Conservation (phyloP, 352 stramenopile genomes). For the Thalassiosira livingstoniorum region DNA sequence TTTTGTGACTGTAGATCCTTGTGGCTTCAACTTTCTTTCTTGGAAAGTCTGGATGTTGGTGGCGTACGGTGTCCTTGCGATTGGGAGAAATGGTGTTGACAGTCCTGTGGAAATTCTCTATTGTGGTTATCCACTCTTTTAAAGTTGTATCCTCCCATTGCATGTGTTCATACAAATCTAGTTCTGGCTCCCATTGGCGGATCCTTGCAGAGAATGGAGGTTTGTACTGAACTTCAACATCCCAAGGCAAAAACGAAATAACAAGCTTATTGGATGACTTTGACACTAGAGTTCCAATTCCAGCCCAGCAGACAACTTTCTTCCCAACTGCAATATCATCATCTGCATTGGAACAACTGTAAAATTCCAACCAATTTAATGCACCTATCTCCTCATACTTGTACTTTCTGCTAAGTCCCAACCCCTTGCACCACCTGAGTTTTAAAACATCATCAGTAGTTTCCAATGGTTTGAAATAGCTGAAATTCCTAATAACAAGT, state of each 20-base stretch:
- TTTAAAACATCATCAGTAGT: neutral
- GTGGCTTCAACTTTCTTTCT: neutral
- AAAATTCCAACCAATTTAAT: neutral
- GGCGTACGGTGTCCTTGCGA: conserved; percentile 1
- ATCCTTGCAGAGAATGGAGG: neutral
- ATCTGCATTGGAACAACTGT: neutral
- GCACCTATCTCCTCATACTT: neutral
- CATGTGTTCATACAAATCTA: neutral
- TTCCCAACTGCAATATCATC: conserved; percentile 8
- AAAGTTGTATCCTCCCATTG: neutral
- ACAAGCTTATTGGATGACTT: neutral
- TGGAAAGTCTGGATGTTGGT: neutral
- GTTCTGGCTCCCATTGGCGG: neutral
- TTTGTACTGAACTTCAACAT: neutral
- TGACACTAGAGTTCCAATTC: neutral
- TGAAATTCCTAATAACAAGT: neutral
- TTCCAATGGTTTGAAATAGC: neutral
- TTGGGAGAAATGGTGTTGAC: conserved; percentile 1
- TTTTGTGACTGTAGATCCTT: neutral
- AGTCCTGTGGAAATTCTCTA: neutral
- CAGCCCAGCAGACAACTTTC: conserved; percentile 2
- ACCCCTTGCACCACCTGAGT: neutral
- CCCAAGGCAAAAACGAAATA: neutral
- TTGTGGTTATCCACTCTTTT: neutral
- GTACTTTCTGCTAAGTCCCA: neutral